These are phyloP conservation scores for Delitschia confertaspora DNA, from an alignment of 495 filamentous ascomycete genomes.

Conservation along the genomic window DNA sequence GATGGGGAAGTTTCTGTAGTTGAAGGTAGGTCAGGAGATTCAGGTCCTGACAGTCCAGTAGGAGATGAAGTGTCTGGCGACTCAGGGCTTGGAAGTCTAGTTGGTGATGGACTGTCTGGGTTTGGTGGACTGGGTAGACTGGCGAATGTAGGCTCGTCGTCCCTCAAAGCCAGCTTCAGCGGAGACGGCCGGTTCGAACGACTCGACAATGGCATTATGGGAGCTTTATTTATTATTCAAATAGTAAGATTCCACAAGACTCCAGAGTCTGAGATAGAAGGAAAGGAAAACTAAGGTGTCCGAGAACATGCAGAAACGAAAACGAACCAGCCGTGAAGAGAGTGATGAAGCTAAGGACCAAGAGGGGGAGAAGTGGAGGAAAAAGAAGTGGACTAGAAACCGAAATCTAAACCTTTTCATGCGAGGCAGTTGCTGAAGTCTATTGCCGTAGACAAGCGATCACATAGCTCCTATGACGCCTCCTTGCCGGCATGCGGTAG, in stretches of 20 bases:
- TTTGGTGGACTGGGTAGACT: no score
- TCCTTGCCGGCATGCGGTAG: background rate
- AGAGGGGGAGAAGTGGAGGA: background rate
- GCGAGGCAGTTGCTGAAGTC: background rate
- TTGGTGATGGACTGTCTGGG: no score
- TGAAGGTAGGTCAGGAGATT: slow-evolving; percentile 5
- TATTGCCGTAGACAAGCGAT: background rate
- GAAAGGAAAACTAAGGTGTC: no score
- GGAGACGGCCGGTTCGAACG: slow-evolving; percentile 15
- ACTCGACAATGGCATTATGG: slow-evolving; percentile 6
- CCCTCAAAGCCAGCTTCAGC: slow-evolving; percentile 8
- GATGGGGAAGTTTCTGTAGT: slow-evolving; percentile 7
- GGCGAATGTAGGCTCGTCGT: no score
- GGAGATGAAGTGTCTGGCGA: background rate
- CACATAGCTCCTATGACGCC: background rate
- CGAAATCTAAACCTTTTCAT: slow-evolving; percentile 14
- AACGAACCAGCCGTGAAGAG: no score
- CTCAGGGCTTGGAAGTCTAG: slow-evolving; percentile 5
- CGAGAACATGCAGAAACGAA: no score
- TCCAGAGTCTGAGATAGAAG: no score
- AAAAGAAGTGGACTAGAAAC: slow-evolving; percentile 4
- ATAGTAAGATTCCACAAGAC: background rate
- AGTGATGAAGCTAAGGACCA: no score
- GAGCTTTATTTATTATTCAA: background rate
- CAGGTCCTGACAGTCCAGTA: slow-evolving; percentile 1